Conservation (phyloP, 495 filamentous ascomycete species). For the Articulospora tetracladia region DNA sequence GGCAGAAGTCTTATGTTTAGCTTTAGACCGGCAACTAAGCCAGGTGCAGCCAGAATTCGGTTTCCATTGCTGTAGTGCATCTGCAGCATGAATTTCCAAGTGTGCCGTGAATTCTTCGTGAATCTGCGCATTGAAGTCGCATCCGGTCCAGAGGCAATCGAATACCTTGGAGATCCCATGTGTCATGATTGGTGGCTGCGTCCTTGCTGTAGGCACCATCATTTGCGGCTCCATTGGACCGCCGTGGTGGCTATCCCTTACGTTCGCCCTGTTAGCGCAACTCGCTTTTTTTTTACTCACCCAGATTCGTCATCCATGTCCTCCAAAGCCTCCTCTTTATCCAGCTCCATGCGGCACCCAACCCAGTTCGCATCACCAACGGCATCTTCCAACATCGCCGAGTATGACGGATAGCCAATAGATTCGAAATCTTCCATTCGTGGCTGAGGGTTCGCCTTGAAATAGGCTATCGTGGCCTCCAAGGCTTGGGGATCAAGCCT, state of each 20-base stretch:
- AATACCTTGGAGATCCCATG: background rate
- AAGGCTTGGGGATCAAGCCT: slow-evolving; percentile 10
- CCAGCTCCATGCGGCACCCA: background rate
- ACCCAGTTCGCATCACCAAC: slow-evolving; percentile 8
- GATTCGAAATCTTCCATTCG: background rate
- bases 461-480: slow-evolving; percentile 11
- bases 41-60: background rate
- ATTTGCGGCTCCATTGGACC: too few species aligned
- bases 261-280: slow-evolving; percentile 9
- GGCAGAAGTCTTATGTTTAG: background rate
- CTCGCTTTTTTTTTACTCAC: slow-evolving; percentile 12
- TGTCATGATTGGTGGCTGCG: background rate
- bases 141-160: slow-evolving; percentile 4
- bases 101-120: background rate
- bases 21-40: slow-evolving; percentile 5
- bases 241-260: too few species aligned
- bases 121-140: background rate
- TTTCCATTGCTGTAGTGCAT: background rate
- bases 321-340: background rate
- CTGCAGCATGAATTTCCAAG: background rate
- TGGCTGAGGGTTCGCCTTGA: slow-evolving; percentile 9
- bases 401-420: background rate
- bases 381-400: slow-evolving; percentile 6
- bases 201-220: too few species aligned
- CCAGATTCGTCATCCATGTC: slow-evolving; percentile 5